Evolutionary conservation across 495 filamentous ascomycete species (phyloP).

Genomic region (Trichoderma reesei): DNA sequence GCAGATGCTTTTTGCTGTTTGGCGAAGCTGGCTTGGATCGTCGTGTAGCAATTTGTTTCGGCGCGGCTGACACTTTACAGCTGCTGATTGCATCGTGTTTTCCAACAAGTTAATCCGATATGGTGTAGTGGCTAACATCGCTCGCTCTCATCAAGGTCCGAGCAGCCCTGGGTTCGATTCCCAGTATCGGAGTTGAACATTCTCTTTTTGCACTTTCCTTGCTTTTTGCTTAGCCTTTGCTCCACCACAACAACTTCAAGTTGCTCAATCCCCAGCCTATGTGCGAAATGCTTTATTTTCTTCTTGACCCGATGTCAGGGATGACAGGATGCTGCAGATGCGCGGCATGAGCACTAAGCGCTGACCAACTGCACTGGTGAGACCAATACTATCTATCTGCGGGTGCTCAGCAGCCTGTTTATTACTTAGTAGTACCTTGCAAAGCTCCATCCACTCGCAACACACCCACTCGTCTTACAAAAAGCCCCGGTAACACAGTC

Average conservation of each 20-base stretch:
- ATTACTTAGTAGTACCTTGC: neutral
- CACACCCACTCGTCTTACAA: too few species aligned
- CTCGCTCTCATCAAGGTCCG: slow-evolving; percentile 8
- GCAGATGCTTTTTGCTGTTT: too few species aligned
- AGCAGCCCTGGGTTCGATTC: slow-evolving; percentile 9
- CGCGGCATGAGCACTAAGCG: too few species aligned
- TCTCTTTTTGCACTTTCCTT: neutral
- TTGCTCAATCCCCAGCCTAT: too few species aligned
- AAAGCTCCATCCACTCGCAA: neutral
- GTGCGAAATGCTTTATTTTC: too few species aligned
- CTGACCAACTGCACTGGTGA: too few species aligned
- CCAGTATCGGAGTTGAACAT: neutral
- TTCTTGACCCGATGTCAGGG: too few species aligned
- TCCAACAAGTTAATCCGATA: neutral
- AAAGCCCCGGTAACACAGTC: neutral
- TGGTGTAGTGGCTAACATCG: slow-evolving; percentile 7
- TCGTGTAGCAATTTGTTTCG: neutral
- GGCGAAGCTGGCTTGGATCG: too few species aligned
- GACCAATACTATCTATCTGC: neutral
- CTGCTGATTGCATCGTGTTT: neutral
- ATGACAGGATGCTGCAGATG: too few species aligned
- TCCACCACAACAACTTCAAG: neutral
- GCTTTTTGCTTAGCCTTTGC: neutral
- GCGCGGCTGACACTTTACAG: neutral
- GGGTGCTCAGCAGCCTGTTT: neutral